Evolutionary conservation across 192 early-diverging fungal species (phyloP).

Genomic region (Umbelopsis vinacea): DNA sequence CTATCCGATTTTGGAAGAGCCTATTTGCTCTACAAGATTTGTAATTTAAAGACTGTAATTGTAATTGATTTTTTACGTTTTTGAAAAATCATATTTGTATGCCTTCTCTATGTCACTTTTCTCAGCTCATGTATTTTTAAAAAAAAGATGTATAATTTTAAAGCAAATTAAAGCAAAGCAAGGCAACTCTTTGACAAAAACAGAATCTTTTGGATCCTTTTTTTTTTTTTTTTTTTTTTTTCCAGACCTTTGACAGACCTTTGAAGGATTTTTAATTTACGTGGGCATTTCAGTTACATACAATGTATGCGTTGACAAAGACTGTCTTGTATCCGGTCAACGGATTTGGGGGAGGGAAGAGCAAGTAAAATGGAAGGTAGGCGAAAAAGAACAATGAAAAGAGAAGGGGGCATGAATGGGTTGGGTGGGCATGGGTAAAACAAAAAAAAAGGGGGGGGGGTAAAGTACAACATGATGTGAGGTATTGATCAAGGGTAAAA

Average conservation of each 20-base stretch:
- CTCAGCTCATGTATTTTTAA: background rate
- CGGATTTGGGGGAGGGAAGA: background rate
- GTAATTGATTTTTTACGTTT: background rate
- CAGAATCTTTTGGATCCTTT: no score
- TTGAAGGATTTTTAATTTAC: background rate
- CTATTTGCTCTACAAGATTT: no score
- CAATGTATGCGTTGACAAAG: background rate
- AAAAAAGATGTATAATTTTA: background rate
- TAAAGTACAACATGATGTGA: no score
- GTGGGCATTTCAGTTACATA: background rate
- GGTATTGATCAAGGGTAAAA: background rate
- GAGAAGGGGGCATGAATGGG: background rate
- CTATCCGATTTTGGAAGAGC: no score
- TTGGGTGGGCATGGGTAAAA: no score
- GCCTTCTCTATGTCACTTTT: background rate
- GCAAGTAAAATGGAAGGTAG: background rate
- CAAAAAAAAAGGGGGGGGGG: no score
- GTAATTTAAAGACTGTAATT: background rate
- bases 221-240: background rate
- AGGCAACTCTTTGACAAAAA: no score
- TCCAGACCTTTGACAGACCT: background rate
- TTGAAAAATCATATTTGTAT: background rate
- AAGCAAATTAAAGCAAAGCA: no score
- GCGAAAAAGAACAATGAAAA: background rate
- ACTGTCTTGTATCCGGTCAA: slow-evolving; percentile 5